Evolutionary conservation across 140 eudicot genomes (phyloP).

Genomic region (Flaveria floridana): DNA sequence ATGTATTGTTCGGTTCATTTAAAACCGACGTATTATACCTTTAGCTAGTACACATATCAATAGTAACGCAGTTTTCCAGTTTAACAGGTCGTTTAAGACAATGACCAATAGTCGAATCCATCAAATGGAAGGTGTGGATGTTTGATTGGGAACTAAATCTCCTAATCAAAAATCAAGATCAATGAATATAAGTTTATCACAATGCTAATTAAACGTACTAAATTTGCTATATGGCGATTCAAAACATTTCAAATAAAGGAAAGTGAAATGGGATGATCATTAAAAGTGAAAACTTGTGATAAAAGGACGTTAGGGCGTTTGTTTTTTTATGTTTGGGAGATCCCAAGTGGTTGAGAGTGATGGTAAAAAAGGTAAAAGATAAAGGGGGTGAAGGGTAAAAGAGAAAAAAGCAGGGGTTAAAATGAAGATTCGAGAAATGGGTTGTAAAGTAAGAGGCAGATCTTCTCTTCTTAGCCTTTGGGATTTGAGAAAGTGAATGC

Average conservation of each 20-base stretch:
- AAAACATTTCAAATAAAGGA: conserved; percentile 18
- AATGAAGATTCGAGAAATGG: conserved; percentile 49
- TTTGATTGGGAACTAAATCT: not conserved
- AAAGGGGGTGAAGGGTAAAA: conserved; percentile 32
- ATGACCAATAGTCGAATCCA: not conserved
- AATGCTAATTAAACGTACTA: not conserved
- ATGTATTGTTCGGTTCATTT: no score
- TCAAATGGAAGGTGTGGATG: not conserved
- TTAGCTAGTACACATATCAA: no score
- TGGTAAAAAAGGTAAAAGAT: conserved; percentile 37
- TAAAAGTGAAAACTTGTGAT: conserved; percentile 40
- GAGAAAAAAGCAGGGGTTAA: conserved; percentile 27
- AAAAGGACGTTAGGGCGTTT: conserved; percentile 29
- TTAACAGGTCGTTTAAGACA: not conserved
- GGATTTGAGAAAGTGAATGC: conserved; percentile 66
- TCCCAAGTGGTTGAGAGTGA: conserved; percentile 42
- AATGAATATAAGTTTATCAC: not conserved
- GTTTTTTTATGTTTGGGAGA: conserved; percentile 25
- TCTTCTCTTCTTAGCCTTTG: conserved; percentile 48
- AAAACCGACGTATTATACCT: no score
- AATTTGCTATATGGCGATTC: not conserved
- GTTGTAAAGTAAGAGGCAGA: conserved; percentile 54
- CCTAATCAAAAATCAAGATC: not conserved
- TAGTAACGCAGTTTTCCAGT: not conserved
- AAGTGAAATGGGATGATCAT: conserved; percentile 12